A percentile compares a stretch with the other conserved stretches of the same genome.
Conservation (phyloP, 1,284 basidiomycete genomes). For the Leccinum ponderosum region DNA sequence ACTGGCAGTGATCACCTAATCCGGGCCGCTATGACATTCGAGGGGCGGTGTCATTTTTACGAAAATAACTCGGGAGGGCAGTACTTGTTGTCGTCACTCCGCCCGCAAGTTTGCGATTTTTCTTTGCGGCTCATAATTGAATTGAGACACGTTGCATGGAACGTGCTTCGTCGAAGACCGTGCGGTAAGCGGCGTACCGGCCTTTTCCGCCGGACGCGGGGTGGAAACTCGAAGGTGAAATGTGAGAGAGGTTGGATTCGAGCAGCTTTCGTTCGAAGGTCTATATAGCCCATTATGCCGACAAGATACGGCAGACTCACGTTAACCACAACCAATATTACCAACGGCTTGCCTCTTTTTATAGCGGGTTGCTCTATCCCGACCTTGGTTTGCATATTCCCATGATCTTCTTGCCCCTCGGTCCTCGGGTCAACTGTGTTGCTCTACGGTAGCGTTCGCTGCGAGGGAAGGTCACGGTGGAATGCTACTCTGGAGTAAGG, state of each 20-base stretch:
- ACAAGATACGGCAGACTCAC: not conserved
- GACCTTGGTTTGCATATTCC: not conserved
- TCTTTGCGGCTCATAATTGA: no score
- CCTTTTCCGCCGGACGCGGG: not conserved
- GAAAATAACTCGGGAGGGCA: no score
- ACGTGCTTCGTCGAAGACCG: not conserved
- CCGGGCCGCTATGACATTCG: not conserved
- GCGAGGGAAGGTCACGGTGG: conserved; percentile 54
- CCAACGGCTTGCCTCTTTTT: not conserved
- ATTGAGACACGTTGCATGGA: not conserved
- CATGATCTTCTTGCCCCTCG: not conserved
- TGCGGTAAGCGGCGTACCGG: not conserved
- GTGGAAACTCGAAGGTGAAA: not conserved
- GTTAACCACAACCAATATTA: not conserved
- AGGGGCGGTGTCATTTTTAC: no score
- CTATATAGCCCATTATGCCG: not conserved
- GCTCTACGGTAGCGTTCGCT: conserved; percentile 54
- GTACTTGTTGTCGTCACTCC: no score
- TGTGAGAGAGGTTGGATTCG: not conserved
- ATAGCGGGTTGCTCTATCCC: not conserved
- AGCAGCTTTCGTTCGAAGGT: not conserved
- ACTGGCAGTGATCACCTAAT: not conserved
- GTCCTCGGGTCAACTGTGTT: conserved; percentile 58
- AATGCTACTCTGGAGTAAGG: conserved; percentile 57
- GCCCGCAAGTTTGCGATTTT: no score